Conservation (phyloP, 169 alveolate species). For the Eimeria maxima region DNA sequence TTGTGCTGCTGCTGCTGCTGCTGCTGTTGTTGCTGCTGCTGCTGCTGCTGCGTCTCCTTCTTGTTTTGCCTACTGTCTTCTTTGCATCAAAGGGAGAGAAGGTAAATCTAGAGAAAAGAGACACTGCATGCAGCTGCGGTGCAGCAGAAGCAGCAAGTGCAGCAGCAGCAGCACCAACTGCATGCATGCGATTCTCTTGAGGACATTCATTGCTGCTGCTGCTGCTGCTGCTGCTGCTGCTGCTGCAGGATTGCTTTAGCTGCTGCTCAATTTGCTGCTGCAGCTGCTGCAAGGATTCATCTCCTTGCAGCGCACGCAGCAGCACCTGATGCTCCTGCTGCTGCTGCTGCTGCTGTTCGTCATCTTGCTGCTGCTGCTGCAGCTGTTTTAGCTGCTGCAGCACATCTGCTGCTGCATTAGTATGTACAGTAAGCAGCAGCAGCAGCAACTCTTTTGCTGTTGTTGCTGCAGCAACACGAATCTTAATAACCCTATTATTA, state of each 20-base stretch:
- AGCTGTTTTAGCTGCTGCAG: no score
- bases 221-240: constrained; percentile 41
- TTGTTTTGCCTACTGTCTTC: no score
- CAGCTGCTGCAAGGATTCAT: neutral
- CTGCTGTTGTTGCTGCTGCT: no score
- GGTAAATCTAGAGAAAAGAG: neutral
- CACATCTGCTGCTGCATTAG: neutral
- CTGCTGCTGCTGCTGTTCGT: neutral
- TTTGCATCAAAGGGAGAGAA: neutral
- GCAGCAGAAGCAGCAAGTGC: neutral
- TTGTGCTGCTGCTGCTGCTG: neutral
- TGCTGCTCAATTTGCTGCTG: neutral
- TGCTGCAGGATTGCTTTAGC: neutral
- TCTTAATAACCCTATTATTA: neutral
- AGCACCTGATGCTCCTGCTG: no score
- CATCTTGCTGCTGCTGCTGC: neutral
- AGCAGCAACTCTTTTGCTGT: constrained; percentile 8
- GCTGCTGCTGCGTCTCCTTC: no score
- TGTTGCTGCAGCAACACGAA: neutral
- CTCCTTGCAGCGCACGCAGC: neutral
- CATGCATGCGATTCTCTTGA: neutral
- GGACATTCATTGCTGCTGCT: neutral
- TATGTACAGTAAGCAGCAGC: neutral
- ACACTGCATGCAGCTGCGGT: neutral
- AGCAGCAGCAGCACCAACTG: constrained; percentile 20